Percentiles rank a stretch among this genome's conserved stretches.
Evolutionary conservation across 805 yeast species (phyloP).

Genomic region (Schwanniomyces occidentalis): DNA sequence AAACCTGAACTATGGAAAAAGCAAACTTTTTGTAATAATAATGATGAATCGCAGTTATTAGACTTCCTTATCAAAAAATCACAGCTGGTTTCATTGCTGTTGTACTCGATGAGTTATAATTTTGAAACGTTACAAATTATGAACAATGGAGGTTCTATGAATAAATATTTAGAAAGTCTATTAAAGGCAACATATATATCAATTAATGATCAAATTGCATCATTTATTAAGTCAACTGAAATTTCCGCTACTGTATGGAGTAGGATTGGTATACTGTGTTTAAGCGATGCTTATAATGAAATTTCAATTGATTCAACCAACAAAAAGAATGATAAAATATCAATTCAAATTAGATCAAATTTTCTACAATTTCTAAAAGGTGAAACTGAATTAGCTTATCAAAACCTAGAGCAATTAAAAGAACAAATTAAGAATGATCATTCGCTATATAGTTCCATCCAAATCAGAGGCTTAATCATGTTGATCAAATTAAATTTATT

Average conservation of each 20-base stretch:
- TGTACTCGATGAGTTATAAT: conserved; percentile 63
- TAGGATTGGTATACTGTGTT: conserved; percentile 48
- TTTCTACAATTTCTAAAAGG: conserved; percentile 38
- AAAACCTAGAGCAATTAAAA: conserved; percentile 32
- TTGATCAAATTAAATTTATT: conserved; percentile 35
- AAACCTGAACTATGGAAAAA: conserved; percentile 56
- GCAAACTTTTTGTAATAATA: conserved; percentile 45
- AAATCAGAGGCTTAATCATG: conserved; percentile 41
- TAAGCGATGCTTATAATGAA: conserved; percentile 49
- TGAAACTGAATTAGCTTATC: conserved; percentile 39
- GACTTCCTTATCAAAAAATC: conserved; percentile 60
- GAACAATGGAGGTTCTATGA: conserved; percentile 50
- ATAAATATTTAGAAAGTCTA: conserved; percentile 52
- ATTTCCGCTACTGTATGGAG: conserved; percentile 50
- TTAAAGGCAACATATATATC: conserved; percentile 58
- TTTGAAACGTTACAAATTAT: conserved; percentile 60
- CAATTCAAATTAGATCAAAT: conserved; percentile 41
- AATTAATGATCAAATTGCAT: conserved; percentile 44
- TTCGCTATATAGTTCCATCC: conserved; percentile 43
- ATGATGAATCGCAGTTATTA: conserved; percentile 63
- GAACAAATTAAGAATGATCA: conserved; percentile 25
- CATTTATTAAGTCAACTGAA: conserved; percentile 49
- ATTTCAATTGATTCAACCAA: conserved; percentile 45
- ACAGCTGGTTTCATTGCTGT: conserved; percentile 45
- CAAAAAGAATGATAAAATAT: conserved; percentile 40